Conservation (phyloP, 2,329 filamentous ascomycete species). For the Colletotrichum sublineola region DNA sequence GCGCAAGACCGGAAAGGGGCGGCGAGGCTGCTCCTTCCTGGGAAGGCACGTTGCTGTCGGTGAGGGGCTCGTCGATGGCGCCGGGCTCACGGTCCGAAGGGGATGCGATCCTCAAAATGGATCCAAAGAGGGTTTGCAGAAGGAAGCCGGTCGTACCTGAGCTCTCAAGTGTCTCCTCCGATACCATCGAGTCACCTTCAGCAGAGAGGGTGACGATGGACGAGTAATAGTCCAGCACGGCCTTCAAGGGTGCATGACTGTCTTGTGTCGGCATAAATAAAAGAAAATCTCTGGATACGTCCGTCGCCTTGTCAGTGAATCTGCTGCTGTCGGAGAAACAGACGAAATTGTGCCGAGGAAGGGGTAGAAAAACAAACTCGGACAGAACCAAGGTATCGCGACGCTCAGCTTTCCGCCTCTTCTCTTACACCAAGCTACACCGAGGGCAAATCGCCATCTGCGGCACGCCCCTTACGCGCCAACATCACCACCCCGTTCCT, state of each 20-base stretch:
- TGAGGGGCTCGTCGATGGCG: conserved; percentile 39
- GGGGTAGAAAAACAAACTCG: neutral
- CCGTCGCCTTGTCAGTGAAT: conserved; percentile 20
- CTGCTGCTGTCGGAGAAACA: conserved; percentile 6
- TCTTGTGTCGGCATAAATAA: conserved; percentile 82
- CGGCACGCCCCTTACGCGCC: neutral
- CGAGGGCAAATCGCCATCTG: conserved; percentile 8
- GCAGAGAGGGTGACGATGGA: conserved; percentile 89
- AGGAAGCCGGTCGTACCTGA: conserved; percentile 88
- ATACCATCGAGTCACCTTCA: conserved; percentile 93
- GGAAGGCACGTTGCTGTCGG: conserved; percentile 23
- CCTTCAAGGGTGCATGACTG: conserved; percentile 78
- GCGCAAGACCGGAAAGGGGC: conserved; percentile 20
- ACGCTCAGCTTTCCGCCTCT: neutral
- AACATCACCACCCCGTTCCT: neutral
- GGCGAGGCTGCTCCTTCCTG: conserved; percentile 29
- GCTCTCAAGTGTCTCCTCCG: conserved; percentile 90
- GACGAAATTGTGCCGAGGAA: neutral
- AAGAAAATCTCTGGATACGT: conserved; percentile 83
- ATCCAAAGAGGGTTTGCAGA: conserved; percentile 81
- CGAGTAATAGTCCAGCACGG: conserved; percentile 91
- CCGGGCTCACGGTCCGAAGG: conserved; percentile 53
- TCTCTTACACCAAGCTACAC: conserved; percentile 9
- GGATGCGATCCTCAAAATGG: conserved; percentile 76
- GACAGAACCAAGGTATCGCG: neutral